phyloP scores from a whole-genome alignment of 2,329 filamentous ascomycete genomes.

The Apiospora phragmitis region DNA sequence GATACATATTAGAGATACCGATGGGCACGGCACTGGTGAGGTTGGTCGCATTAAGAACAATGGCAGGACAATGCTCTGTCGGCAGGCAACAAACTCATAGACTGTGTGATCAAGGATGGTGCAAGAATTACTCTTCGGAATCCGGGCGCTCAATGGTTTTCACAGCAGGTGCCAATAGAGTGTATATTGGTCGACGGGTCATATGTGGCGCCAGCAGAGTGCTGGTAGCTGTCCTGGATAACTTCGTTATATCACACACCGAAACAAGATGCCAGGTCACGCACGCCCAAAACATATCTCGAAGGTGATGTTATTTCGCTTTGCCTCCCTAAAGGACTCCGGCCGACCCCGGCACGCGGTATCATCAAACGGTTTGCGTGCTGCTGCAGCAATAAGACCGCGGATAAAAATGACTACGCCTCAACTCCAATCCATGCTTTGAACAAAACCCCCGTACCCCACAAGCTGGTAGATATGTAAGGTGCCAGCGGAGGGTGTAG shows the following conservation, averaged over 20 bases:
- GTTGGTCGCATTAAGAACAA: not conserved
- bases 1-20: not conserved
- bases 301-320: slow-evolving; percentile 12
- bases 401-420: slow-evolving; percentile 1
- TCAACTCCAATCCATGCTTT: slow-evolving; percentile 8
- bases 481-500: not conserved
- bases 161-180: not conserved
- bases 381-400: not conserved
- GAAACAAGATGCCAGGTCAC: not conserved
- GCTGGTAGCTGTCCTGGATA: not conserved
- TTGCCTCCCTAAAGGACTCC: slow-evolving; percentile 13
- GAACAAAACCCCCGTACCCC: not conserved
- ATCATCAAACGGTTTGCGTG: not conserved
- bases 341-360: not conserved
- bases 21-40: not conserved
- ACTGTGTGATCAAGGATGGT: not conserved
- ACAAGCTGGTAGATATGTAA: not conserved
- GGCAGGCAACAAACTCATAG: not conserved
- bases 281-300: not conserved
- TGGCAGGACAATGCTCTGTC: not conserved
- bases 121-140: not conserved
- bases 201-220: not conserved
- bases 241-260: not conserved
- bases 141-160: not conserved
- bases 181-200: not conserved